Percentiles rank a stretch among this genome's conserved stretches.
Evolutionary conservation across 495 filamentous ascomycete genomes (phyloP).

Genomic region (Annulohypoxylon bovei): DNA sequence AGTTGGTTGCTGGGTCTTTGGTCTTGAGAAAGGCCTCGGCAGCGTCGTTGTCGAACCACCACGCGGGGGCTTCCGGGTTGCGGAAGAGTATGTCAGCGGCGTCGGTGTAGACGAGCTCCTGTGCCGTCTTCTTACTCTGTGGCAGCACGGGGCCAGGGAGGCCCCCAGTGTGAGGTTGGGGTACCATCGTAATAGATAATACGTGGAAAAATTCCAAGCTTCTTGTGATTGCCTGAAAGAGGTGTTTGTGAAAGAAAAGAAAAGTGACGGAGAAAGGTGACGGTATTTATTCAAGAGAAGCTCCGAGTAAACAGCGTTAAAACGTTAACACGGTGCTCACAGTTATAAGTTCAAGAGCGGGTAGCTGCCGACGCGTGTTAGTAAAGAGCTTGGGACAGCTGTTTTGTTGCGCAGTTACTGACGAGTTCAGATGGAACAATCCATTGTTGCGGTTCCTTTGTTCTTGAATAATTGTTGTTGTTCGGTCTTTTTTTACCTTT

Average conservation of each 20-base stretch:
- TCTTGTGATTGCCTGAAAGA: too few relatives aligned
- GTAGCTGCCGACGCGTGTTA: not conserved
- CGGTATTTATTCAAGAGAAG: too few relatives aligned
- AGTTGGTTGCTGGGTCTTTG: not conserved
- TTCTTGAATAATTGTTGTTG: not conserved
- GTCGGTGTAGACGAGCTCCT: not conserved
- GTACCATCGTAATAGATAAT: too few relatives aligned
- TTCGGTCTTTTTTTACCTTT: not conserved
- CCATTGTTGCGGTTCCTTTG: not conserved
- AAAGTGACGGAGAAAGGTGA: too few relatives aligned
- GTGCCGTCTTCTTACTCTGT: too few relatives aligned
- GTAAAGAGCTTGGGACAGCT: not conserved
- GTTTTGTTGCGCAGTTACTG: not conserved
- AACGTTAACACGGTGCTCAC: not conserved
- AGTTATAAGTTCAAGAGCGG: not conserved
- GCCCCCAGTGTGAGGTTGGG: too few relatives aligned
- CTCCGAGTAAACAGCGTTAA: too few relatives aligned
- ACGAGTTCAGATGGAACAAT: not conserved
- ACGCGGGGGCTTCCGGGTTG: not conserved
- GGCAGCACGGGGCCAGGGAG: too few relatives aligned
- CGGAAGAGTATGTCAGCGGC: not conserved
- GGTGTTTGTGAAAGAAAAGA: too few relatives aligned
- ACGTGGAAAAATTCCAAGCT: too few relatives aligned
- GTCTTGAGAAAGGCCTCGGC: not conserved
- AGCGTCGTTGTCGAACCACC: not conserved